Evolutionary conservation across 345 rosid species (phyloP).

Genomic region (Eucalyptus pauciflora): DNA sequence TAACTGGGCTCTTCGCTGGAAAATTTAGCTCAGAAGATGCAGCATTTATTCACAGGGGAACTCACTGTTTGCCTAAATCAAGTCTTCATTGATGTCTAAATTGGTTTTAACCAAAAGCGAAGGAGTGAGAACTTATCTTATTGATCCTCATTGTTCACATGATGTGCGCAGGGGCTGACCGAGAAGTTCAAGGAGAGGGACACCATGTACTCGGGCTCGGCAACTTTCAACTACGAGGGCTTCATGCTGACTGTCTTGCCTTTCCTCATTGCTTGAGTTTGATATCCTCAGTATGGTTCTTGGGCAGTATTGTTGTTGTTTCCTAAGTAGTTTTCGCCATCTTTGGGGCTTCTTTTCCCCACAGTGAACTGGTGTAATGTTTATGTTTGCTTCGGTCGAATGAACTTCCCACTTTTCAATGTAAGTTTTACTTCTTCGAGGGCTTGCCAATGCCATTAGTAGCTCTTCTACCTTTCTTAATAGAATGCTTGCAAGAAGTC

Average conservation of each 20-base stretch:
- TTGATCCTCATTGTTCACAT: background rate
- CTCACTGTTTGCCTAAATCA: background rate
- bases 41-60: background rate
- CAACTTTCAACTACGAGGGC: conserved; percentile 61
- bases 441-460: background rate
- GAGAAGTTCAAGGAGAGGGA: conserved; percentile 93
- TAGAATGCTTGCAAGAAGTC: background rate
- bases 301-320: background rate
- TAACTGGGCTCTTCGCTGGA: background rate
- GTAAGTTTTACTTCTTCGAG: background rate
- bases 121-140: background rate
- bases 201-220: conserved; percentile 51
- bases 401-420: background rate
- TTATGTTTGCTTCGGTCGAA: background rate
- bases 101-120: background rate
- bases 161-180: conserved; percentile 55
- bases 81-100: background rate
- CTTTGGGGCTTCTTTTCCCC: background rate
- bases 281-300: background rate
- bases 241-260: conserved; percentile 92
- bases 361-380: background rate
- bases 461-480: background rate
- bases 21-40: background rate
- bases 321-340: background rate
- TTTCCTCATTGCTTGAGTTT: conserved; percentile 58